These are phyloP conservation scores for Picochlorum sp. DNA, from an alignment of 139 green algal species.

Conservation along the genomic window DNA sequence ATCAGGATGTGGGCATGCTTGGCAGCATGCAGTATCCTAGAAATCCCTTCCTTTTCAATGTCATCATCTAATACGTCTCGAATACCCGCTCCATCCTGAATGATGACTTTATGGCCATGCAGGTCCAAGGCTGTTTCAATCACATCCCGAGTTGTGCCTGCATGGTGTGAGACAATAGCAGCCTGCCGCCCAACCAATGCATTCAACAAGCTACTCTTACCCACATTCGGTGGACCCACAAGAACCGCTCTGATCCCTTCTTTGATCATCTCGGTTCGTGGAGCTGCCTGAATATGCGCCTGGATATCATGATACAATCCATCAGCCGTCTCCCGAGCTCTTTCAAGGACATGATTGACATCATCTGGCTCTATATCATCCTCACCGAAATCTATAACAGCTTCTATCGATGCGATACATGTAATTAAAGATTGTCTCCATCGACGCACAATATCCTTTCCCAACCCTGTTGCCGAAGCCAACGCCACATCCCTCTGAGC, in stretches of 20 bases:
- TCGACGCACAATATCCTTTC: constrained; percentile 19
- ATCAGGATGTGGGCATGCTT: constrained; percentile 30
- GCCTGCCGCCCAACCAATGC: constrained; percentile 32
- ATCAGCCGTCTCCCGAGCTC: neutral
- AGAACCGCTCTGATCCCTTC: constrained; percentile 33
- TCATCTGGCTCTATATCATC: constrained; percentile 40
- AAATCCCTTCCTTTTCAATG: constrained; percentile 41
- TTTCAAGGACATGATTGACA: constrained; percentile 20
- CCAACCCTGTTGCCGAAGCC: constrained; percentile 13
- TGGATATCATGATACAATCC: constrained; percentile 26
- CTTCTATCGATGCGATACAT: constrained; percentile 38
- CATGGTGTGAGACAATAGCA: constrained; percentile 46
- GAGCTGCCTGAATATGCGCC: constrained; percentile 12
- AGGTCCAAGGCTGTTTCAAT: constrained; percentile 46
- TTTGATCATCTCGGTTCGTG: constrained; percentile 22
- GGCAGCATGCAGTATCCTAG: constrained; percentile 13
- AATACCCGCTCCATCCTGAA: constrained; percentile 53
- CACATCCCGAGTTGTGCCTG: constrained; percentile 54
- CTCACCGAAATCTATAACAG: constrained; percentile 55
- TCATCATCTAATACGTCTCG: constrained; percentile 20
- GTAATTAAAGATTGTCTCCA: constrained; percentile 33
- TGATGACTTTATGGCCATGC: constrained; percentile 42
- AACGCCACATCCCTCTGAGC: constrained; percentile 40
- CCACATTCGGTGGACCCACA: constrained; percentile 43
- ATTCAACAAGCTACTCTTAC: constrained; percentile 59